Base-by-base conservation (phyloP, 192 early-diverging fungal genomes). In the Phycomyces blakesleeanus region DNA sequence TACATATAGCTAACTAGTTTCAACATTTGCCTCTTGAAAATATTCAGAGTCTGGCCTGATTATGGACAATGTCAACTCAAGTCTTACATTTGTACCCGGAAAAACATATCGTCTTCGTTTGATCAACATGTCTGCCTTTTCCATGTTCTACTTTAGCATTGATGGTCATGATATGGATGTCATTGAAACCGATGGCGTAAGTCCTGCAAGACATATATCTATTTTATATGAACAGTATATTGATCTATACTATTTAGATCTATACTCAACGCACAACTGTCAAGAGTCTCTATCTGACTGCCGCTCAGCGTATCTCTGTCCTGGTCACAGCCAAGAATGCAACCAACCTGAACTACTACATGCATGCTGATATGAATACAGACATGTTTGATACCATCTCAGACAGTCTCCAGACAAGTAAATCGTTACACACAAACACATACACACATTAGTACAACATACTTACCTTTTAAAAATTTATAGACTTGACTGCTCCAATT, bases 81-180 rank as follows among this genome's bases (percentile, higher is more conserved):
- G 61, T 25, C 74, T 90, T 59, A 64, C 61, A 40, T 89, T 96
- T 70, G 66, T 64, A 37, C 80, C 91, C 0, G 89, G 88, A 57
- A 93, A 91, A 76, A 91, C 84, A 9, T 93, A 93, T 74, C 84
- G 91, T 59, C 63, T 96, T 61, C 87, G 94, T 3, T 60, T 96
- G 54, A 86, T 96, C 76, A 90, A 88, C 73, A 91, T 89, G 83
- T 85, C 85, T 25, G 87, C 89, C 21, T 76, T 91, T 58, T 71
- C 85, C 16, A 87, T 83, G 71, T 95, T 88, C 81, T 78, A 83
- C 59, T 81, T 95, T 61, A 82, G 78, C 37, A 89, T 95, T 51
- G 91, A 91, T 59, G 87, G 85, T 21, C 93, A 94, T 66, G 68
- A 76, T 6, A 79, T 95, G 72, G 73, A 74, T 39, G 79, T 95